Evolutionary conservation across 306 rosid species (phyloP).

Genomic region (Urtica urens): DNA sequence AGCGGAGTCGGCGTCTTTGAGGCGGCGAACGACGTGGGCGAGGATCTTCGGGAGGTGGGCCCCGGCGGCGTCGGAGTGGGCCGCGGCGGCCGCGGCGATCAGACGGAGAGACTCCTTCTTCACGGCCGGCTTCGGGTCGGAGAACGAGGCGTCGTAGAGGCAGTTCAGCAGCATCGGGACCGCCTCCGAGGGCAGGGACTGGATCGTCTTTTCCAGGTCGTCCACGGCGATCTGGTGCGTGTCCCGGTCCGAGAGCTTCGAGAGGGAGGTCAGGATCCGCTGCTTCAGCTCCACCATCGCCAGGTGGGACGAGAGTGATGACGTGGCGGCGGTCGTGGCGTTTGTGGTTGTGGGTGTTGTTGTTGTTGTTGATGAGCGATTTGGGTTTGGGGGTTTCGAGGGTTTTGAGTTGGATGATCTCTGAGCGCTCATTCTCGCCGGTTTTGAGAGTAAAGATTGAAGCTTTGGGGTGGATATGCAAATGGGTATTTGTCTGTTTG

Average conservation of each 20-base stretch:
- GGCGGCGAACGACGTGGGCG: conserved; percentile 47
- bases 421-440: conserved; percentile 36
- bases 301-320: conserved; percentile 57
- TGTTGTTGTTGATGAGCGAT: conserved; percentile 5
- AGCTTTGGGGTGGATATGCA: conserved; percentile 5
- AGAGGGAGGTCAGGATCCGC: conserved; percentile 65
- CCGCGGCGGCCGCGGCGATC: conserved; percentile 44
- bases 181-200: conserved; percentile 48
- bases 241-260: conserved; percentile 89
- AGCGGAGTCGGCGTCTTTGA: conserved; percentile 79
- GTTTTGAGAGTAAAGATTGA: background rate
- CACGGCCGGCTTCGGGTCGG: conserved; percentile 79
- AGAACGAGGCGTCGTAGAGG: conserved; percentile 66
- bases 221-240: conserved; percentile 89
- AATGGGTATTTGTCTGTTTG: conserved; percentile 1
- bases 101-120: conserved; percentile 70
- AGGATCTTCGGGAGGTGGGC: conserved; percentile 70
- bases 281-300: conserved; percentile 96
- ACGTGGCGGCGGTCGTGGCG: conserved; percentile 20
- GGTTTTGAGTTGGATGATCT: conserved; percentile 39
- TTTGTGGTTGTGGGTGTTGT: conserved; percentile 36
- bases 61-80: conserved; percentile 47
- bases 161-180: conserved; percentile 80
- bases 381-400: conserved; percentile 37
- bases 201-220: conserved; percentile 63